These are phyloP conservation scores for Calonectria hawksworthii DNA, from an alignment of 2,329 filamentous ascomycete genomes.

Conservation along the genomic window DNA sequence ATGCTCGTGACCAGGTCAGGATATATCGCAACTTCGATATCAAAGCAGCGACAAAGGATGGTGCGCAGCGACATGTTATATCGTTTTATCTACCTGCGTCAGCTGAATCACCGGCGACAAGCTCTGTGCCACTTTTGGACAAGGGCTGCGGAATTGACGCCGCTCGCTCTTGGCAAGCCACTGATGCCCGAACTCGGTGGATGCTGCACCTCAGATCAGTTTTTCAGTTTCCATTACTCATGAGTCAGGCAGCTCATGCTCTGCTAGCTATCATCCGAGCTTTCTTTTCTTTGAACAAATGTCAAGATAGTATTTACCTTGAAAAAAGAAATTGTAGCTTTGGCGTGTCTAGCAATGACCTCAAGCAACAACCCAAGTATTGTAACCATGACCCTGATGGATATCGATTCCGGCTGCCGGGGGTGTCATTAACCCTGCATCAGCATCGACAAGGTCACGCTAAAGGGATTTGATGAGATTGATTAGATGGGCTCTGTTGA, in stretches of 20 bases:
- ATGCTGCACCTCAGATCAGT: not conserved
- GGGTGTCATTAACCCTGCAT: not conserved
- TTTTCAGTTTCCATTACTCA: not conserved
- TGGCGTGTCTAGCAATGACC: not conserved
- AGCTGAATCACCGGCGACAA: conserved; percentile 15
- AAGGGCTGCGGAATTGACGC: conserved; percentile 23
- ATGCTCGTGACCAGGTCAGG: not conserved
- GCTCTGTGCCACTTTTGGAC: conserved; percentile 31
- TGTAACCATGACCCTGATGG: not conserved
- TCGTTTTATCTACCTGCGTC: not conserved
- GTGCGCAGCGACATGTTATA: not conserved
- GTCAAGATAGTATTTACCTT: too few relatives aligned
- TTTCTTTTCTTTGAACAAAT: not conserved
- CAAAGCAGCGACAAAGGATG: not conserved
- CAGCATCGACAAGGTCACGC: not conserved
- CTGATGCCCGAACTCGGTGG: conserved; percentile 15
- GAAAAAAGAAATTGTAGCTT: not conserved
- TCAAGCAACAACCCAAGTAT: not conserved
- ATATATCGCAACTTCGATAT: not conserved
- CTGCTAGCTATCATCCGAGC: not conserved
- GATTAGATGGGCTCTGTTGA: conserved; percentile 37
- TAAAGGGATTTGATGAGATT: conserved; percentile 32
- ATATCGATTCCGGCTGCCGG: not conserved
- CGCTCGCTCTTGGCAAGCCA: conserved; percentile 11
- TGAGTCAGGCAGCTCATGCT: not conserved